phyloP scores from a whole-genome alignment of 129 eudicot genomes.

The Flaveria trinervia region DNA sequence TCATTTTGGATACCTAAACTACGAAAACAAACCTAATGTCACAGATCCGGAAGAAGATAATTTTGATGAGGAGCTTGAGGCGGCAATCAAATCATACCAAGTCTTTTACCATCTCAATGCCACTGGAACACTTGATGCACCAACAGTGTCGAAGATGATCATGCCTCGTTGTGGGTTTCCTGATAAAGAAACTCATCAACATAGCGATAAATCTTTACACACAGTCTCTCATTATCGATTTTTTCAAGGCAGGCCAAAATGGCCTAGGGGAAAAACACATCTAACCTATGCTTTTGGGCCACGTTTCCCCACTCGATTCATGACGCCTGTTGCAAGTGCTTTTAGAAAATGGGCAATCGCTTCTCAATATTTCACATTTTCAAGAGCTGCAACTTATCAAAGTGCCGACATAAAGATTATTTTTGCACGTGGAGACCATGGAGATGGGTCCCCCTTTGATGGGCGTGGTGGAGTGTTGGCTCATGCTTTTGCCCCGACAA shows the following conservation, averaged over 20 bases:
- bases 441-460: slow-evolving; percentile 42
- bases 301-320: slow-evolving; percentile 31
- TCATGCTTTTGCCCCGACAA: slow-evolving; percentile 38
- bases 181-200: slow-evolving; percentile 29
- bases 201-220: slow-evolving; percentile 15
- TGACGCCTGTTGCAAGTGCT: slow-evolving; percentile 24
- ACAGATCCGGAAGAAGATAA: slow-evolving; percentile 20
- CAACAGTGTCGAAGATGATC: slow-evolving; percentile 29
- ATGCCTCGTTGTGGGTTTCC: slow-evolving; percentile 44
- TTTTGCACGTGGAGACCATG: slow-evolving; percentile 33
- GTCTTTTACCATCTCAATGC: slow-evolving; percentile 37
- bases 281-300: slow-evolving; percentile 34
- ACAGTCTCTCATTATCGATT: slow-evolving; percentile 31
- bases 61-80: slow-evolving; percentile 41
- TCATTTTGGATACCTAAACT: slow-evolving; percentile 40
- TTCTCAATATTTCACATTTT: slow-evolving; percentile 33
- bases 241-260: slow-evolving; percentile 23
- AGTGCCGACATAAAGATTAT: slow-evolving; percentile 37
- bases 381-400: slow-evolving; percentile 29
- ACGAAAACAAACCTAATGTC: slow-evolving; percentile 19
- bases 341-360: slow-evolving; percentile 35
- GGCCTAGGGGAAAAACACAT: slow-evolving; percentile 29
- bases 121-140: slow-evolving; percentile 33
- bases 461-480: slow-evolving; percentile 45
- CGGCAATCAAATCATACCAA: slow-evolving; percentile 41